A percentile compares a stretch with the other conserved stretches of the same genome.
phyloP scores from a whole-genome alignment of 2,329 filamentous ascomycete genomes.

The Claviceps humidiphila region DNA sequence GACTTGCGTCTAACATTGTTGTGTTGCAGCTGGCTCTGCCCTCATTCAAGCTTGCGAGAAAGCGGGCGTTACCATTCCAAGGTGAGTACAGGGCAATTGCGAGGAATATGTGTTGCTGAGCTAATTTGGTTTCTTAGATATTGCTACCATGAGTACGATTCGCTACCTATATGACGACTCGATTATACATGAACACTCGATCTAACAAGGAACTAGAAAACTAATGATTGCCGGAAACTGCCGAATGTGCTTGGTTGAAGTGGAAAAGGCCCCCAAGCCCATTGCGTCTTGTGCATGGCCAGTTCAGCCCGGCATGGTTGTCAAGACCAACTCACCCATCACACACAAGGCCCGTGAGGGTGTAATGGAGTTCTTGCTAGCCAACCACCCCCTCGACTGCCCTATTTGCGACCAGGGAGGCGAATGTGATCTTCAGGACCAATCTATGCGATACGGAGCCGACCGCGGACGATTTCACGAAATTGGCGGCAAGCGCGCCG shows the following conservation, averaged over 20 bases:
- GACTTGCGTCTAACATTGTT: slow-evolving; percentile 23
- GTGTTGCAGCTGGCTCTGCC: slow-evolving; percentile 68
- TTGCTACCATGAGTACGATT: slow-evolving; percentile 88
- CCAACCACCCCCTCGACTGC: slow-evolving; percentile 93
- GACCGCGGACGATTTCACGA: slow-evolving; percentile 97
- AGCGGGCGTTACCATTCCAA: slow-evolving; percentile 78
- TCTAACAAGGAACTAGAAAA: slow-evolving; percentile 52
- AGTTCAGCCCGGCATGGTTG: slow-evolving; percentile 95
- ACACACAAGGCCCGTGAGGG: slow-evolving; percentile 97
- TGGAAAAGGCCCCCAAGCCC: slow-evolving; percentile 90
- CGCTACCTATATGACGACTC: slow-evolving; percentile 9
- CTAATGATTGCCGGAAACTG: slow-evolving; percentile 99
- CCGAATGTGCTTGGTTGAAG: slow-evolving; percentile 98
- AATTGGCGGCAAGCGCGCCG: slow-evolving; percentile 85
- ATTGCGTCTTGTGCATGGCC: slow-evolving; percentile 98
- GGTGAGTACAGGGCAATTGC: slow-evolving; percentile 30
- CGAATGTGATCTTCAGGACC: slow-evolving; percentile 97
- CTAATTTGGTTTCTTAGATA: slow-evolving; percentile 47
- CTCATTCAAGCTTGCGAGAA: slow-evolving; percentile 99
- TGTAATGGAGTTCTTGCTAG: slow-evolving; percentile 96
- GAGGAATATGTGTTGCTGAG: background rate
- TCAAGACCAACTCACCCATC: slow-evolving; percentile 93
- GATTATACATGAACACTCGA: slow-evolving; percentile 15
- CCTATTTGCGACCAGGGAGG: slow-evolving; percentile 98
- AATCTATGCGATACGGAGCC: slow-evolving; percentile 96